Conservation (phyloP, 768 basidiomycete species). For the Tylopilus rubrobrunneus region DNA sequence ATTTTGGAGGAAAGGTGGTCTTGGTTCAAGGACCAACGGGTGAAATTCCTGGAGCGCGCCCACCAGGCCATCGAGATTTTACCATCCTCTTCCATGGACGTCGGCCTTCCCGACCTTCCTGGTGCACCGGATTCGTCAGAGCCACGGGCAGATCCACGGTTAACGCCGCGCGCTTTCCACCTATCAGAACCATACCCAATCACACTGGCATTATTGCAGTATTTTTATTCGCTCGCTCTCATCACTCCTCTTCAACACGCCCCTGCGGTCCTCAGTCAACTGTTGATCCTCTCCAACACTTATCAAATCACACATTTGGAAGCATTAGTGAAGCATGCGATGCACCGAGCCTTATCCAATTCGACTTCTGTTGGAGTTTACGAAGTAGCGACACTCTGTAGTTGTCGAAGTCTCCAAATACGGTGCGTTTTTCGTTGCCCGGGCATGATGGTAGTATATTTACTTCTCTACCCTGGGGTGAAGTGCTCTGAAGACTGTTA, state of each 20-base stretch:
- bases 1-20: constrained; percentile 91
- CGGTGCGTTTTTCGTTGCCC: constrained; percentile 46
- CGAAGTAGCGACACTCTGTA: constrained; percentile 91
- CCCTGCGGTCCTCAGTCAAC: constrained; percentile 82
- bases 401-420: constrained; percentile 85
- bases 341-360: constrained; percentile 85
- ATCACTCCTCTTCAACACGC: constrained; percentile 90
- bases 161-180: constrained; percentile 73
- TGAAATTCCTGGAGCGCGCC: constrained; percentile 56
- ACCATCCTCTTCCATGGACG: constrained; percentile 58
- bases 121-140: constrained; percentile 47
- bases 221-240: constrained; percentile 85
- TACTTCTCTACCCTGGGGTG: constrained; percentile 4
- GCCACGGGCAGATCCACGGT: constrained; percentile 66
- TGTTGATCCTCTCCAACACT: constrained; percentile 78
- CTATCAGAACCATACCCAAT: constrained; percentile 90
- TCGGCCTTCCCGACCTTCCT: constrained; percentile 59
- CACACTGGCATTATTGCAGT: constrained; percentile 85
- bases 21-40: constrained; percentile 82
- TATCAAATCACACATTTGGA: constrained; percentile 78
- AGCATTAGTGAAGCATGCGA: constrained; percentile 83
- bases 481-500: constrained; percentile 78
- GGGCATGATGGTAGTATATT: constrained; percentile 5
- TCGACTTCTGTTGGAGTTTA: constrained; percentile 88
- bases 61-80: constrained; percentile 52